A percentile compares a stretch with the other conserved stretches of the same genome.
phyloP scores from a whole-genome alignment of 768 basidiomycete genomes.

The Psilocybe tampanensis region DNA sequence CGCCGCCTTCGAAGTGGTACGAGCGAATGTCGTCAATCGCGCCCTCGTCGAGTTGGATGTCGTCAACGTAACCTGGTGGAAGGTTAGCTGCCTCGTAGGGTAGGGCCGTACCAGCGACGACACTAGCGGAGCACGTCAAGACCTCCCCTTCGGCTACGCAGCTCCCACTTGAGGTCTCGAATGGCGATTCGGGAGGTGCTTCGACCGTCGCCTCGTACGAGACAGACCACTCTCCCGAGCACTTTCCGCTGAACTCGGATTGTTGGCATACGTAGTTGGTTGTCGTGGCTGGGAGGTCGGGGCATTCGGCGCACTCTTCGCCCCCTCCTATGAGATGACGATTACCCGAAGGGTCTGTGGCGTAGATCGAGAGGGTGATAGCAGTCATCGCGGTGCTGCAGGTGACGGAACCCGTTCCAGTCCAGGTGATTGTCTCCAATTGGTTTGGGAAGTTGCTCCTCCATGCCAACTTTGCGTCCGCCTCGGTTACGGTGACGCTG shows the following conservation, averaged over 20 bases:
- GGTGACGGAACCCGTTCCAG: background rate
- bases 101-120: background rate
- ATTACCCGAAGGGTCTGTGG: background rate
- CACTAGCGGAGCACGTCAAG: background rate
- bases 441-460: conserved; percentile 3
- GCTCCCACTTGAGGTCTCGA: background rate
- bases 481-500: background rate
- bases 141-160: background rate
- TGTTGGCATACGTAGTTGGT: conserved; percentile 4
- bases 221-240: conserved; percentile 6
- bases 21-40: conserved; percentile 2
- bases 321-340: background rate
- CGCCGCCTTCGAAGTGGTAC: background rate
- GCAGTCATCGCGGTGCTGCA: background rate
- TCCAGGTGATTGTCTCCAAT: background rate
- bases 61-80: conserved; percentile 1
- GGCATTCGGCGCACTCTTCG: background rate
- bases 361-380: background rate
- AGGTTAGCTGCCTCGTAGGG: conserved; percentile 2
- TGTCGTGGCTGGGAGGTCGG: background rate
- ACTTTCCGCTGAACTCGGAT: background rate
- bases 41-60: background rate
- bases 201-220: conserved; percentile 2
- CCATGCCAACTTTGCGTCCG: background rate
- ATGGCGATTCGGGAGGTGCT: background rate